These are phyloP conservation scores for Eucalyptus cladocalyx DNA, from an alignment of 345 rosid genomes.

Conservation along the genomic window DNA sequence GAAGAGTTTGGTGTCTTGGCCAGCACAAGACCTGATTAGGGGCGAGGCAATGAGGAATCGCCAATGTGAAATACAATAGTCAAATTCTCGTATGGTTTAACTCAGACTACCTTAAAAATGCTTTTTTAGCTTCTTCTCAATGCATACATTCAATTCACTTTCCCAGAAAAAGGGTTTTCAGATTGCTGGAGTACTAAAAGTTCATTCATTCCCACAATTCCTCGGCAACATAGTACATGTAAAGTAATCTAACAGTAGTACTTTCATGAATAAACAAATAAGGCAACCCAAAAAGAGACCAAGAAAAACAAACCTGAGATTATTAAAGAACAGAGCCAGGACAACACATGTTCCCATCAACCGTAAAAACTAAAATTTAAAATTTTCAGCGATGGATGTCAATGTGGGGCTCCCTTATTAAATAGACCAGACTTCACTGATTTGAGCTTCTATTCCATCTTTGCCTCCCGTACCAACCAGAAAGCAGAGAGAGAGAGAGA, in stretches of 20 bases:
- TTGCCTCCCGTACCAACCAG: background rate
- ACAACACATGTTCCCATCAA: background rate
- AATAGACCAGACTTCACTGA: background rate
- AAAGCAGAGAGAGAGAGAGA: background rate
- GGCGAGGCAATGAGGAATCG: background rate
- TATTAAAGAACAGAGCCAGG: background rate
- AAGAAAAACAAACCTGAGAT: background rate
- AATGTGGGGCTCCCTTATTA: background rate
- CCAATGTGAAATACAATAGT: background rate
- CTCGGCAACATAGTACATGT: background rate
- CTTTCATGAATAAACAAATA: background rate
- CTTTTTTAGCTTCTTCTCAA: background rate
- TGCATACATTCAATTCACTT: background rate
- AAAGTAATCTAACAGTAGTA: background rate
- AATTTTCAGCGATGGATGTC: background rate
- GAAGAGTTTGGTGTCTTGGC: background rate
- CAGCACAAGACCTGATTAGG: background rate
- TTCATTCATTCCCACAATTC: background rate
- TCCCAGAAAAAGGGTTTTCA: background rate
- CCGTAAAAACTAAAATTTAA: background rate
- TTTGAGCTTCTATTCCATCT: background rate
- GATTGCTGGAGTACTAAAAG: background rate
- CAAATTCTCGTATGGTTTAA: background rate
- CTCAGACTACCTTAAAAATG: background rate
- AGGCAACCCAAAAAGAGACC: background rate